Evolutionary conservation across 2,329 filamentous ascomycete genomes (phyloP).

Genomic region (Beauveria brongniartii): DNA sequence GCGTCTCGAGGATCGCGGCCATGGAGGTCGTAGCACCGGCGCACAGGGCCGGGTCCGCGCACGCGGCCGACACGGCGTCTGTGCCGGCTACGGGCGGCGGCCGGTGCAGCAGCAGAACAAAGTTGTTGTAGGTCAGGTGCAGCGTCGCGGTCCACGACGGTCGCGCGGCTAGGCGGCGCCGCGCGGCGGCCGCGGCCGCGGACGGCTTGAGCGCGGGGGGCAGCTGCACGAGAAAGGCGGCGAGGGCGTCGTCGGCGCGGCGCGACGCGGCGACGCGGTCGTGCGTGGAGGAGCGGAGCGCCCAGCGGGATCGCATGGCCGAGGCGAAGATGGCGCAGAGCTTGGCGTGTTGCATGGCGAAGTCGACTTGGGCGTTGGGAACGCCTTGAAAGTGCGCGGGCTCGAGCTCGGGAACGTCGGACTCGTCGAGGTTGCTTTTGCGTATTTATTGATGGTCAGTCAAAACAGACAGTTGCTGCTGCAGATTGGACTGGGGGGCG

Average conservation of each 20-base stretch:
- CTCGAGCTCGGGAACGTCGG: conserved; percentile 37
- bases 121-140: conserved; percentile 28
- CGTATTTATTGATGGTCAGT: too few relatives aligned
- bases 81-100: conserved; percentile 15
- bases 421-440: conserved; percentile 38
- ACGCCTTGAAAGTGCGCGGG: conserved; percentile 36
- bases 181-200: not conserved
- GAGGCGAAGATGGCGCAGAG: conserved; percentile 42
- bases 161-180: conserved; percentile 13
- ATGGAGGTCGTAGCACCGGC: conserved; percentile 21
- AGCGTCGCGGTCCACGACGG: conserved; percentile 23
- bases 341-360: conserved; percentile 39
- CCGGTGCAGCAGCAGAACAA: conserved; percentile 27
- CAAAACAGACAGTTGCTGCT: too few relatives aligned
- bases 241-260: conserved; percentile 24
- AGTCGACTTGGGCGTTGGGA: conserved; percentile 29
- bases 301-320: conserved; percentile 22
- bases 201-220: conserved; percentile 21
- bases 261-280: conserved; percentile 19
- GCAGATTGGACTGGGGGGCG: too few relatives aligned
- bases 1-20: conserved; percentile 22
- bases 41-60: conserved; percentile 18
- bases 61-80: not conserved
- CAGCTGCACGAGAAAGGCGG: conserved; percentile 21
- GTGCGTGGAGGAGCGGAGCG: conserved; percentile 1